Base-by-base conservation (phyloP, 202 grass and related monocot genomes). In the Schoenoplectus triqueter region DNA sequence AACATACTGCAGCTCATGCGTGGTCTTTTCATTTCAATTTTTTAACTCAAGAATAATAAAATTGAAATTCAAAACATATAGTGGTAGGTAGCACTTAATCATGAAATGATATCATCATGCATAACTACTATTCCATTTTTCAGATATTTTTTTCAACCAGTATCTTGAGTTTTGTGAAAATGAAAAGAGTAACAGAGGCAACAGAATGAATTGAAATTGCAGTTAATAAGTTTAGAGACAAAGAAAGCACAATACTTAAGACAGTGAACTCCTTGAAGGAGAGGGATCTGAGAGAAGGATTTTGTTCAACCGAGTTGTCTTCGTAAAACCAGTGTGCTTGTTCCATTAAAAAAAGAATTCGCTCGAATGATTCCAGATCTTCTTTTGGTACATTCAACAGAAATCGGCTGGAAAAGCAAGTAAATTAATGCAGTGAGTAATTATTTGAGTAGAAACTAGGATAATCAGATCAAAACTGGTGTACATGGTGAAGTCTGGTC, bases 301-400 rank as follows among this genome's bases (percentile, higher is more conserved):
- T 93, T 86, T 95, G 87, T 87, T 99, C 93, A 10, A 94, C 96
- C 0, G 96, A 94, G 84, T 99, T 99, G 80, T 99, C 96, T 85
- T 95, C 93, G 54, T 99, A 99, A 87, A 99, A 99, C 96, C 96
- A 98, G 86, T 99, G 96, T 15, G 93, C 93, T 87, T 94, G 89
- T 89, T 98, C 96, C 79, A 98, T 88, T 59, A 98, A 87, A 80
- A 98, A 98, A 68, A 98, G 90, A 81, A 98, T 98, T 87, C 93
- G 89, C 91, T 98, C 93, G 69, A 99, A 95, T 11, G 96, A 95
- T 64, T 99, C 93, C 87, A 99, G 84, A 77, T 95, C 96, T 86
- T 99, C 96, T 87, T 95, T 88, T 40, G 96, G 96, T 66, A 94
- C 96, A 86, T 99, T 99, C 84, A 99, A 77, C 78, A 99, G 86